Base-by-base conservation (phyloP, 1,139 yeast genomes). In the Kodamaea anthophila region DNA sequence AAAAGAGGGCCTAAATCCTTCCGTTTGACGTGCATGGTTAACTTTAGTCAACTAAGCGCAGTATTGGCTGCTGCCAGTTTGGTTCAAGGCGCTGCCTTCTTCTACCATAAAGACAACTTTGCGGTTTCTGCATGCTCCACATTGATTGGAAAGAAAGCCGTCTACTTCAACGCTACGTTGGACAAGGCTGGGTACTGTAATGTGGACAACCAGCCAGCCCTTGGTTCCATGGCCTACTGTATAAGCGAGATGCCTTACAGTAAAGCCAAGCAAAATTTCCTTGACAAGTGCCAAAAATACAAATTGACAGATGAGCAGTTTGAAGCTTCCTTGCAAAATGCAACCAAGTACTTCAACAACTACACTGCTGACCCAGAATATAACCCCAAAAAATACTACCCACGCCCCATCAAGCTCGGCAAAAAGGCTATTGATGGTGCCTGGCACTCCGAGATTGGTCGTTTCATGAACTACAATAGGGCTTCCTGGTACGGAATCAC, bases 401-500 rank as follows among this genome's bases (percentile, higher is more conserved):
- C 53, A 37, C 47, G 43, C 30, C 70, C 70, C 9, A 52, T 56
- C 5, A 32, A 42, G 10, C 32, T 60, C 11, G 21, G 41, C 1
- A 39, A 51, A 21, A 44, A 39, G 26, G 39, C 37, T 19, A 47
- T 64, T 28, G 34, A 34, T 1, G 57, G 55, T 22, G 68, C 62
- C 15, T 62, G 55, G 41, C 41, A 43, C 21, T 60, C 74, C 9
- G 50, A 66, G 37, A 57, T 53, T 29, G 58, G 59, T 14, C 53
- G 65, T 40, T 72, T 55, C 41, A 44, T 58, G 24, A 61, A 41
- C 55, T 68, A 64, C 36, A 61, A 57, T 43, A 60, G 53, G 23
- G 74, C 77, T 34, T 56, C 63, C 26, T 60, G 58, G 51, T 74
- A 65, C 43, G 76, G 71, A n/a, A 59, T 58, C 32, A 66, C 59